Percentiles rank a stretch among this genome's conserved stretches.
Conservation (phyloP, 2,329 filamentous ascomycete species). For the Arachnomyces sp. region DNA sequence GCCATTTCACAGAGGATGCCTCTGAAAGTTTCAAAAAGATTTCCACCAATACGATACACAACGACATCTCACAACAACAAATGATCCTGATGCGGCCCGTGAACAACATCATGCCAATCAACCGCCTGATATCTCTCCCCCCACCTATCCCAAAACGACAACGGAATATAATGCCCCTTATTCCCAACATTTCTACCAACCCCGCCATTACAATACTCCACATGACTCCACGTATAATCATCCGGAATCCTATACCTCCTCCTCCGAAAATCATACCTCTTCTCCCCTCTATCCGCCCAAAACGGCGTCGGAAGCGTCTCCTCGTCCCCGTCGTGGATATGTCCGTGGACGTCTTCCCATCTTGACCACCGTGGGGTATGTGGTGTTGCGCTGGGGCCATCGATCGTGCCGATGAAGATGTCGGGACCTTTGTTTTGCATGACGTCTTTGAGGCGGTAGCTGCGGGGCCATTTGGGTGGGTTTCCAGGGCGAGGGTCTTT, state of each 20-base stretch:
- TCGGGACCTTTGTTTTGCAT: constrained; percentile 35
- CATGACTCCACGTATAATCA: constrained; percentile 22
- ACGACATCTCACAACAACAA: neutral
- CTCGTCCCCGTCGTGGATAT: constrained; percentile 4
- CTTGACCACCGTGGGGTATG: constrained; percentile 11
- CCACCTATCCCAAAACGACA: constrained; percentile 18
- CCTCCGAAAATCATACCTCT: constrained; percentile 27
- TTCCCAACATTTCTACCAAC: constrained; percentile 2
- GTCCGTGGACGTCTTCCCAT: constrained; percentile 12
- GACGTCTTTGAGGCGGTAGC: constrained; percentile 30
- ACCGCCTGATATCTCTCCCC: constrained; percentile 15
- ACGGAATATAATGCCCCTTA: constrained; percentile 17
- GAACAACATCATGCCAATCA: constrained; percentile 18
- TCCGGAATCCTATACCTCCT: constrained; percentile 24
- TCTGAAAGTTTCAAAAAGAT: too few relatives aligned
- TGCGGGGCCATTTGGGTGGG: constrained; percentile 21
- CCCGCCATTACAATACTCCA: constrained; percentile 20
- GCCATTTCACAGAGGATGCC: constrained; percentile 27
- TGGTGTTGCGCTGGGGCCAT: constrained; percentile 5
- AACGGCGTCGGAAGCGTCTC: constrained; percentile 9
- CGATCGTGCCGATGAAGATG: constrained; percentile 30
- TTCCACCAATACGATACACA: constrained; percentile 4
- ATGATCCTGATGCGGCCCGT: constrained; percentile 17
- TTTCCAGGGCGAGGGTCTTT: constrained; percentile 31
- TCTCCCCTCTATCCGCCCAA: constrained; percentile 14